Evolutionary conservation across 805 yeast genomes (phyloP), one percentile per base, ranked within the genome.

Genomic region (Myxozyma melibiosi): DNA sequence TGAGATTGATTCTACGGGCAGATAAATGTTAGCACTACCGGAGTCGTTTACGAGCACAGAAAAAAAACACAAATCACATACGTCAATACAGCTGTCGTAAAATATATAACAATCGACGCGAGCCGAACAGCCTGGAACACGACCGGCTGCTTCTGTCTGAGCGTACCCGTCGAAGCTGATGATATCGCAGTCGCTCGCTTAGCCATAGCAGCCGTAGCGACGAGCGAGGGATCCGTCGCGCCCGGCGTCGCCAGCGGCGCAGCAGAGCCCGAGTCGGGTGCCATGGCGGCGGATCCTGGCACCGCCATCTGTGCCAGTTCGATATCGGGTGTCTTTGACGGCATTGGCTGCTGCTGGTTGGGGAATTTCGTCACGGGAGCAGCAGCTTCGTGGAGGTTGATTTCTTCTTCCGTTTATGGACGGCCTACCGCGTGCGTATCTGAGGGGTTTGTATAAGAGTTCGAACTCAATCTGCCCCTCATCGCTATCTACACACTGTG

Each of bases 61-160:
- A 7, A 9, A 4, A 3, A 31, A 25, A 11, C 45, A 8, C 30
- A 39, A 13, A 7, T 9, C 7, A 45, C 59, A 18, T 58, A 57
- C 63, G 59, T 34, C 11, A 55, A 27, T 9, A 59, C 57, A 16
- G 62, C 61, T 8, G 63, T 51, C 11, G 60, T 51, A 28, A 58
- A 56, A 24, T 58, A 58, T 16, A 51, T 28, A 9, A 43, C 34
- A 13, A 49, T 42, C n/a, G 61, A 33, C 39, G 51, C 61, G 24
- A 52, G 14, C n/a, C 63, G 51, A 33, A 51, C 53, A 3, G 54
- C 60, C 34, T 47, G 62, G 11, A 55, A 27, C 13, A 53, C 33
- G 25, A 41, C 18, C 27, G 63, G 54, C 41, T 46, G 54, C 49
- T 51, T 49, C 44, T 53, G 53, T 24, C 47, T 30, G 27, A 50